Evolutionary conservation across 2,329 filamentous ascomycete species (phyloP).

Genomic region (Alternaria burnsii): DNA sequence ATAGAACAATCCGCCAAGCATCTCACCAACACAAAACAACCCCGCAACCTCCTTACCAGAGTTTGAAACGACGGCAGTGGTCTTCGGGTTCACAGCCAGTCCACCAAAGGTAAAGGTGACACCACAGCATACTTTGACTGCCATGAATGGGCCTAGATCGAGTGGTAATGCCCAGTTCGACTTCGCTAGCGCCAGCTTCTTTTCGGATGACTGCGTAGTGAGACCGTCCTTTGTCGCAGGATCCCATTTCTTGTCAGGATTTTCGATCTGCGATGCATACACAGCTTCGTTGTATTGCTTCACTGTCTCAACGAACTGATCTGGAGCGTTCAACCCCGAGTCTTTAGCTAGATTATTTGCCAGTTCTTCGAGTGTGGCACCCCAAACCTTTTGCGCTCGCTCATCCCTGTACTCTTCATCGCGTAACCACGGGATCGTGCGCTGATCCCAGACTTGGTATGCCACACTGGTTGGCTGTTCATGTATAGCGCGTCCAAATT

Average conservation of each 20-base stretch:
- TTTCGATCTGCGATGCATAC: slow-evolving; percentile 55
- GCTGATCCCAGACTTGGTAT: slow-evolving; percentile 71
- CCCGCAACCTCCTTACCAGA: slow-evolving; percentile 61
- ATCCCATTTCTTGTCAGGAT: slow-evolving; percentile 61
- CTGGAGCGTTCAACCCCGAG: slow-evolving; percentile 58
- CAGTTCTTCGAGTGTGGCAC: slow-evolving; percentile 63
- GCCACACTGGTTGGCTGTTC: slow-evolving; percentile 65
- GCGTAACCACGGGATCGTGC: slow-evolving; percentile 62
- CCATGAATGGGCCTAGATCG: slow-evolving; percentile 65
- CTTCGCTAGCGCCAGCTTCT: slow-evolving; percentile 62
- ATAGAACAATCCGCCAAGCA: slow-evolving; percentile 62
- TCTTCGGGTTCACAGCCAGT: slow-evolving; percentile 64
- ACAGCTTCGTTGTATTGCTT: slow-evolving; percentile 67
- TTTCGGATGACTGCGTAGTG: slow-evolving; percentile 64
- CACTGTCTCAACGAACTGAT: slow-evolving; percentile 62
- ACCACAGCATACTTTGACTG: slow-evolving; percentile 70
- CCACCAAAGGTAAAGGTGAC: slow-evolving; percentile 76
- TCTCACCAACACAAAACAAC: slow-evolving; percentile 70
- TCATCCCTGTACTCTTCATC: slow-evolving; percentile 70
- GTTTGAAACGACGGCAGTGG: slow-evolving; percentile 60
- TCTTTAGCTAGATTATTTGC: slow-evolving; percentile 57
- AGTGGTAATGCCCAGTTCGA: slow-evolving; percentile 72
- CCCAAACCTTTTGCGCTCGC: slow-evolving; percentile 63
- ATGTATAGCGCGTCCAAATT: slow-evolving; percentile 69
- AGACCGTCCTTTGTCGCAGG: slow-evolving; percentile 69